These are phyloP conservation scores for Aspergillus novoparasiticus DNA, from an alignment of 2,329 filamentous ascomycete genomes.

Conservation along the genomic window DNA sequence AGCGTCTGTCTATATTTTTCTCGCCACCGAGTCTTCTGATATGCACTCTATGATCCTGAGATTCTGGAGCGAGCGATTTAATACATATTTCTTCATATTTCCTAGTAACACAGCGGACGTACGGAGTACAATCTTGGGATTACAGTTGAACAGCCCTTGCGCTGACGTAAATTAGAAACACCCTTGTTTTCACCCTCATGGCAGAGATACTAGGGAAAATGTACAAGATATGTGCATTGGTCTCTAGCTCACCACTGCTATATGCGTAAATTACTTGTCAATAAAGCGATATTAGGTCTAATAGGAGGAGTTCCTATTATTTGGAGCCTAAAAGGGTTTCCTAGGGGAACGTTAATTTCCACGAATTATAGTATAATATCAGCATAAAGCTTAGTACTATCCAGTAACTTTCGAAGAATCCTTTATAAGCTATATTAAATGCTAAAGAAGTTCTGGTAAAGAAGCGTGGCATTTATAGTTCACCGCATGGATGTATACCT, in stretches of 20 bases:
- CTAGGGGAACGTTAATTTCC: background rate
- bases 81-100: background rate
- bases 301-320: too few species aligned
- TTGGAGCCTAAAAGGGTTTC: background rate
- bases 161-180: background rate
- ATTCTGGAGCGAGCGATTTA: background rate
- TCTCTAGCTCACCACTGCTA: background rate
- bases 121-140: background rate
- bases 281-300: background rate
- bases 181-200: background rate
- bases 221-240: background rate
- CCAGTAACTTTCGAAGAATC: background rate
- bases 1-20: background rate
- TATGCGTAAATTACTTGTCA: background rate
- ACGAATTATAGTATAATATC: background rate
- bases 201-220: background rate
- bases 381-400: background rate
- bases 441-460: background rate
- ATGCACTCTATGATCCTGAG: background rate
- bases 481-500: conserved; percentile 20
- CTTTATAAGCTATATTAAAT: background rate
- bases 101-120: too few species aligned
- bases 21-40: background rate
- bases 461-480: background rate
- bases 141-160: background rate